These are phyloP conservation scores for Penicillium occitanis DNA, from an alignment of 2,329 filamentous ascomycete genomes.

Conservation along the genomic window DNA sequence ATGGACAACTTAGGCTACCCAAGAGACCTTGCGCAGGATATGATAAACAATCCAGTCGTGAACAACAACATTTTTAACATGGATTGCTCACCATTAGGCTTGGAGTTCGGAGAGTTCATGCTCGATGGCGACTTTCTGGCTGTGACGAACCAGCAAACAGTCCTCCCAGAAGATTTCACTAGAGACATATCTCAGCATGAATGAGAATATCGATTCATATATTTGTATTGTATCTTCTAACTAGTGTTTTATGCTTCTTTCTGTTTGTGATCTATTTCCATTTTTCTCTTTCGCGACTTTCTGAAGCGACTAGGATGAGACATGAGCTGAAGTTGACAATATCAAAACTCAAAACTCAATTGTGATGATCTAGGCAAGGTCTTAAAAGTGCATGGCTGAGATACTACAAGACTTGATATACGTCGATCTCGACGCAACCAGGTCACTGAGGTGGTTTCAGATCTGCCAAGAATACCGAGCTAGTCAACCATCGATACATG, in stretches of 20 bases:
- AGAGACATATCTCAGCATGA: background rate
- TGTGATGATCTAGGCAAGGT: too few relatives aligned
- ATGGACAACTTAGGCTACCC: background rate
- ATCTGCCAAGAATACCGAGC: too few relatives aligned
- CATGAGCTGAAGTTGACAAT: too few relatives aligned
- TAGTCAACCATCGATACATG: too few relatives aligned
- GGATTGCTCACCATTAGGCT: background rate
- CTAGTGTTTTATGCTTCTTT: background rate
- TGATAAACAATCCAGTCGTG: background rate
- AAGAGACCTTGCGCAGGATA: background rate
- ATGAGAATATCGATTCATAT: background rate
- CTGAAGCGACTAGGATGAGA: too few relatives aligned
- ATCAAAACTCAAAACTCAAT: too few relatives aligned
- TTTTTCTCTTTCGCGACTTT: too few relatives aligned
- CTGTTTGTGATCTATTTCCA: background rate
- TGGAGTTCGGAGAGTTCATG: background rate
- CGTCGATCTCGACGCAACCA: too few relatives aligned
- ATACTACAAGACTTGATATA: too few relatives aligned
- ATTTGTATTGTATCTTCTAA: background rate
- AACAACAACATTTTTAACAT: background rate
- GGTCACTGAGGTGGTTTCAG: too few relatives aligned
- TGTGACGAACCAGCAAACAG: background rate
- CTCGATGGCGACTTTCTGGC: background rate
- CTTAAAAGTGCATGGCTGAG: too few relatives aligned
- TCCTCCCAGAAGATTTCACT: background rate